Conservation (phyloP, 2,329 filamentous ascomycete species). For the Scedosporium minutisporum region DNA sequence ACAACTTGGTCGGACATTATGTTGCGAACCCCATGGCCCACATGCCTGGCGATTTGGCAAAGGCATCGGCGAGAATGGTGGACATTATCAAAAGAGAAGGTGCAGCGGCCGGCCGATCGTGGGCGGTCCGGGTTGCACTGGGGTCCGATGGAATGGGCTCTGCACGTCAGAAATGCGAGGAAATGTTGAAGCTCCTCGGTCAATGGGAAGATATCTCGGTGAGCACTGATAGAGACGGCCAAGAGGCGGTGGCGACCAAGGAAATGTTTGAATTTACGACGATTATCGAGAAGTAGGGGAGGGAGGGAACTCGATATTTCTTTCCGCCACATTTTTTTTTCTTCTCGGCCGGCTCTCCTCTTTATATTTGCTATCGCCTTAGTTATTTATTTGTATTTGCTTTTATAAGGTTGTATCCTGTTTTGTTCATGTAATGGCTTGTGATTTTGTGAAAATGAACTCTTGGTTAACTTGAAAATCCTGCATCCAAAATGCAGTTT, state of each 20-base stretch:
- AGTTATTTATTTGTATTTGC: too few relatives aligned
- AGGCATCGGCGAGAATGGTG: constrained; percentile 14
- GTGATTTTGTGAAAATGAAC: too few relatives aligned
- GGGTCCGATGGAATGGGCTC: constrained; percentile 19
- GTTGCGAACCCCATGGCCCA: constrained; percentile 11
- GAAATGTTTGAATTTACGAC: constrained; percentile 1
- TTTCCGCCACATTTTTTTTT: too few relatives aligned
- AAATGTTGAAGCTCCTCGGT: constrained; percentile 12
- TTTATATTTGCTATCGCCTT: too few relatives aligned
- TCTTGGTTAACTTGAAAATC: too few relatives aligned
- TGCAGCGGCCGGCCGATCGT: constrained; percentile 13
- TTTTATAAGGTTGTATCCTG: too few relatives aligned
- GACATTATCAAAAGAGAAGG: constrained; percentile 20
- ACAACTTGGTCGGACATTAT: constrained; percentile 14
- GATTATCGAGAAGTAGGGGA: background rate
- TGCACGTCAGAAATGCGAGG: constrained; percentile 14
- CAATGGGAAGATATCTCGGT: constrained; percentile 16
- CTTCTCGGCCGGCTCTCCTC: too few relatives aligned
- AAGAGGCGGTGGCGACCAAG: background rate
- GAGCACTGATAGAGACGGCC: constrained; percentile 14
- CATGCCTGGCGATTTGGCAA: constrained; percentile 18
- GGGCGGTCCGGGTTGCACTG: constrained; percentile 18
- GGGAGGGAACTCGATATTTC: too few relatives aligned
- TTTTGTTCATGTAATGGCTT: too few relatives aligned
- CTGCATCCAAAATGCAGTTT: too few relatives aligned